These are phyloP conservation scores for Excoecaria agallocha DNA, from an alignment of 345 rosid genomes.

Conservation along the genomic window DNA sequence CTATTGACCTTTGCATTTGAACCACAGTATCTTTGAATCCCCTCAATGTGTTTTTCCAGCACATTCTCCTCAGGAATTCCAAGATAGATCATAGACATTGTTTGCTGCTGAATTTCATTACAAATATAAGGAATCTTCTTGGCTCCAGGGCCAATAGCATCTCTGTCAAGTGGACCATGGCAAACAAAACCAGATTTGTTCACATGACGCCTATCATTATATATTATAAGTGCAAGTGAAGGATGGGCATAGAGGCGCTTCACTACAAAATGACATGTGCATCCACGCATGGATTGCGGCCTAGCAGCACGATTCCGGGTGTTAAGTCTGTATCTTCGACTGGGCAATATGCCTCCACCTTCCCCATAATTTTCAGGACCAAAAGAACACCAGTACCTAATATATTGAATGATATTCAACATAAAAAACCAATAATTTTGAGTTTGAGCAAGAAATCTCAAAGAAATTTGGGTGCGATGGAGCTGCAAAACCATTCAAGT, in stretches of 20 bases:
- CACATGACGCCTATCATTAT: conserved; percentile 77
- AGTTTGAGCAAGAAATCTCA: not conserved
- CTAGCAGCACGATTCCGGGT: conserved; percentile 83
- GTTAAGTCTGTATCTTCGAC: conserved; percentile 79
- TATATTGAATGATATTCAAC: conserved; percentile 1
- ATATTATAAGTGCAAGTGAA: conserved; percentile 67
- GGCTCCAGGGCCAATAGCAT: conserved; percentile 95
- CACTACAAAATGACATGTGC: conserved; percentile 81
- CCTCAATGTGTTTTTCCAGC: conserved; percentile 91
- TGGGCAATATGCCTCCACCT: conserved; percentile 84
- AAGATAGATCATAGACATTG: conserved; percentile 94
- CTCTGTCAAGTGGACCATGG: conserved; percentile 94
- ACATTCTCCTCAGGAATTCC: conserved; percentile 94
- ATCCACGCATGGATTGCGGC: conserved; percentile 98
- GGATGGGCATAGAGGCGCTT: conserved; percentile 81
- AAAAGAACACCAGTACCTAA: conserved; percentile 93
- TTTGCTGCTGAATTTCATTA: conserved; percentile 78
- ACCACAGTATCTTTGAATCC: conserved; percentile 82
- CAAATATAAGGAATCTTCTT: conserved; percentile 84
- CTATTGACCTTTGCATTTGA: conserved; percentile 58
- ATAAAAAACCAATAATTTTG: not conserved
- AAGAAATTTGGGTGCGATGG: not conserved
- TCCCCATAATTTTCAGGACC: conserved; percentile 98
- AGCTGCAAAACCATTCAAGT: not conserved
- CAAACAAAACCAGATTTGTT: conserved; percentile 83